Conservation (phyloP, 2,329 filamentous ascomycete genomes). For the Talaromyces sp. region DNA sequence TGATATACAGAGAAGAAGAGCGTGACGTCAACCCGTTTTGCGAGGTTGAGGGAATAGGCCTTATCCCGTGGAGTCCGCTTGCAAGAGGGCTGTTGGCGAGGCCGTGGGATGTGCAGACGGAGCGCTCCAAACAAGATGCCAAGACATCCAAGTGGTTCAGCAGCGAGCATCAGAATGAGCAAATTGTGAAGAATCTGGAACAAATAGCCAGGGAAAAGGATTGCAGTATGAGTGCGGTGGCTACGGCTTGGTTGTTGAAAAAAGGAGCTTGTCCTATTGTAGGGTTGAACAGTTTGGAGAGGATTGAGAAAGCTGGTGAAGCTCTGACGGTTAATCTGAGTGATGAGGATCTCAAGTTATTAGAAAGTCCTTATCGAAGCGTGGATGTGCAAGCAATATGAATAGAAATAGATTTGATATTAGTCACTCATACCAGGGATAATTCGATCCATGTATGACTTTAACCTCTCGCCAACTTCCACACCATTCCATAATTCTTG, state of each 20-base stretch:
- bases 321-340: not conserved
- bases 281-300: conserved; percentile 26
- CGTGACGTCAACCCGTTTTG: conserved; percentile 29
- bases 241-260: conserved; percentile 27
- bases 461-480: not conserved
- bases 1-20: conserved; percentile 29
- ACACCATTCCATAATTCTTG: conserved; percentile 1
- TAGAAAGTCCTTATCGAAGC: conserved; percentile 9
- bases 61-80: conserved; percentile 29
- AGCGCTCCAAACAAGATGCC: conserved; percentile 22
- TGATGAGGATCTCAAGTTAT: not conserved
- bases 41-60: conserved; percentile 23
- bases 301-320: conserved; percentile 22
- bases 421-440: not conserved
- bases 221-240: conserved; percentile 27
- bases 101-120: conserved; percentile 25
- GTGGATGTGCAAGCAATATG: conserved; percentile 11
- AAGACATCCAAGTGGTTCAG: conserved; percentile 24
- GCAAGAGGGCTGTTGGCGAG: conserved; percentile 33
- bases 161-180: conserved; percentile 22
- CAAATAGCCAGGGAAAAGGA: conserved; percentile 22
- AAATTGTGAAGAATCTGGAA: conserved; percentile 24
- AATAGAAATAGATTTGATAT: not conserved
- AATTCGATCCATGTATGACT: not conserved
- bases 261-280: conserved; percentile 28